Conservation (phyloP, 305 asterid species). For the Fraxinus angustifolia region DNA sequence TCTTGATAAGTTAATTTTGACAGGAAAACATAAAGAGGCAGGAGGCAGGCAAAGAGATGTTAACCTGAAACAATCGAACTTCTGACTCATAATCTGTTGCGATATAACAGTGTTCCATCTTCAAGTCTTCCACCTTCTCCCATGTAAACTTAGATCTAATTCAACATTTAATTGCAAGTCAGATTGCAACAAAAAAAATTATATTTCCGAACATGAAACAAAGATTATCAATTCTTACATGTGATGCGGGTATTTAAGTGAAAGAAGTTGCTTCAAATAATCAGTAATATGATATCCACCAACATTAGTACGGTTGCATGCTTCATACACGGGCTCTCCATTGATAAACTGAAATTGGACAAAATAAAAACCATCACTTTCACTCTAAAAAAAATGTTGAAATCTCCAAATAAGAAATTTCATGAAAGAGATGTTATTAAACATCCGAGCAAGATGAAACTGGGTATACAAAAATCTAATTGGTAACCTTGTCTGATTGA, state of each 20-base stretch:
- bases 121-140: slow-evolving; percentile 97
- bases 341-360: slow-evolving; percentile 61
- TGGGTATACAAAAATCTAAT: slow-evolving; percentile 5
- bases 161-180: slow-evolving; percentile 26
- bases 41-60: slow-evolving; percentile 5
- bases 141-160: slow-evolving; percentile 80
- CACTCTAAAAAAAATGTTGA: slow-evolving; percentile 2
- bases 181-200: slow-evolving; percentile 19
- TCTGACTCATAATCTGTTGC: slow-evolving; percentile 75
- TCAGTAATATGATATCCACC: slow-evolving; percentile 97
- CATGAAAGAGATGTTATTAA: slow-evolving; percentile 1
- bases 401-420: not conserved
- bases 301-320: slow-evolving; percentile 84
- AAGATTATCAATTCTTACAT: slow-evolving; percentile 48
- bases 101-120: slow-evolving; percentile 92
- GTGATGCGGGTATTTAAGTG: slow-evolving; percentile 95
- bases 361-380: slow-evolving; percentile 14
- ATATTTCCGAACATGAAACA: slow-evolving; percentile 12
- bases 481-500: not conserved
- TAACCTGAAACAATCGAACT: slow-evolving; percentile 79
- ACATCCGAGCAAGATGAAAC: slow-evolving; percentile 17
- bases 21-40: slow-evolving; percentile 8
- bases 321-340: slow-evolving; percentile 95
- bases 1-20: slow-evolving; percentile 16
- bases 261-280: slow-evolving; percentile 91